phyloP scores from a whole-genome alignment of 768 basidiomycete genomes.

The Cyclocybe cylindracea region DNA sequence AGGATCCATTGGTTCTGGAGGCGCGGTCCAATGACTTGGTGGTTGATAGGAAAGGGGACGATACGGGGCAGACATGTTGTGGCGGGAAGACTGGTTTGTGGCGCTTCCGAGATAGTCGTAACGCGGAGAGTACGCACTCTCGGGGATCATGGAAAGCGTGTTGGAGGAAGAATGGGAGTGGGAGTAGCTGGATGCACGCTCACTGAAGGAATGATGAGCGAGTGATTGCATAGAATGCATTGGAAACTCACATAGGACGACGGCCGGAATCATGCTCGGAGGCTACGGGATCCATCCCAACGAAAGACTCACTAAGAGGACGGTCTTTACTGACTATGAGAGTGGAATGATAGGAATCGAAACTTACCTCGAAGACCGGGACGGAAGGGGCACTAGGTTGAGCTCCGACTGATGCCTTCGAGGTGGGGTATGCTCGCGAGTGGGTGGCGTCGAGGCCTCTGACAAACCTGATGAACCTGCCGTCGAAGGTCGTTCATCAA shows the following conservation, averaged over 20 bases:
- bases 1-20: conserved; percentile 59
- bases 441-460: conserved; percentile 72
- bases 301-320: conserved; percentile 43
- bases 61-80: conserved; percentile 41
- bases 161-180: conserved; percentile 43
- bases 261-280: conserved; percentile 45
- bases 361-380: conserved; percentile 41
- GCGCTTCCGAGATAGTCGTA: conserved; percentile 46
- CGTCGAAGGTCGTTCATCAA: conserved; percentile 69
- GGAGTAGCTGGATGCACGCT: conserved; percentile 46
- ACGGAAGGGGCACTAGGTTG: conserved; percentile 39
- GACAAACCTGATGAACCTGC: conserved; percentile 75
- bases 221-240: conserved; percentile 8
- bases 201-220: conserved; percentile 27
- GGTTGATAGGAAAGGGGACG: conserved; percentile 52
- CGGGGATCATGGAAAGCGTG: conserved; percentile 59
- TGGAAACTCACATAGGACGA: conserved; percentile 46
- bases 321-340: conserved; percentile 14
- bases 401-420: conserved; percentile 47
- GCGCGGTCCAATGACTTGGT: conserved; percentile 56
- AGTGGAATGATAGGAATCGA: conserved; percentile 4
- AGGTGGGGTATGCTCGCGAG: conserved; percentile 66
- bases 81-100: conserved; percentile 37
- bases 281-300: conserved; percentile 43
- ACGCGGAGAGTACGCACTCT: conserved; percentile 51